Base-by-base conservation (phyloP, 768 basidiomycete genomes). In the Amanita exitialis region DNA sequence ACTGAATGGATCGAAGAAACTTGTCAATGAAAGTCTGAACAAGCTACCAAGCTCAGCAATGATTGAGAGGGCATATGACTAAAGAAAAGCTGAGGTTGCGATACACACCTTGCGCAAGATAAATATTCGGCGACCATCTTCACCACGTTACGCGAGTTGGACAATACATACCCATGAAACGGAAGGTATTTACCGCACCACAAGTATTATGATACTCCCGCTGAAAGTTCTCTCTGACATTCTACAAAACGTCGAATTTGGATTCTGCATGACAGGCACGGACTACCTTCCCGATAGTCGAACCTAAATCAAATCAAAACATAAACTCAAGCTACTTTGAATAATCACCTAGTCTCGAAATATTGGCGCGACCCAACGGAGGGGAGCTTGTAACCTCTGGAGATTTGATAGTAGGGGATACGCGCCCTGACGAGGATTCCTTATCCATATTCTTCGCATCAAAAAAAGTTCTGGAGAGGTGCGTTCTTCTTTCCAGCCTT, bases 151-250 rank as follows among this genome's bases (percentile, higher is more conserved):
- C n/a, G 23, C 20, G 12, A 21, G 43, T 37, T 15, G 23, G 28
- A 18, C 27, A 20, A 37, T 37, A 58, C 75, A 42, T 54, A 80
- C 86, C 88, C n/a, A 82, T 69, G 37, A 75, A 63, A 28, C 69
- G 73, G 48, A 91, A 64, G 59, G 88, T 77, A 6, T 76, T 78
- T 15, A 71, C 70, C 39, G 75, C 69, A 1, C 84, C 87, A 45
- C 82, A 83, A 10, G 82, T 65, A 63, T 92, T 90, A 56, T 90
- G 91, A 59, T 91, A 92, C 2, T 86, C 83, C 54, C 89, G 86
- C 54, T 87, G 72, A n/a, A 86, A 59, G 6, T 80, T 80, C 60
- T 90, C 88, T 56, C 78, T 83, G 28, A 93, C 77, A 44, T 73
- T 69, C 53, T 78, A 76, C 83, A 90, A 84, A 37, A 79, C 71